Evolutionary conservation across 1,139 yeast species (phyloP), one percentile per base, ranked within the genome.

Genomic region (Saccharomyces uvarum): DNA sequence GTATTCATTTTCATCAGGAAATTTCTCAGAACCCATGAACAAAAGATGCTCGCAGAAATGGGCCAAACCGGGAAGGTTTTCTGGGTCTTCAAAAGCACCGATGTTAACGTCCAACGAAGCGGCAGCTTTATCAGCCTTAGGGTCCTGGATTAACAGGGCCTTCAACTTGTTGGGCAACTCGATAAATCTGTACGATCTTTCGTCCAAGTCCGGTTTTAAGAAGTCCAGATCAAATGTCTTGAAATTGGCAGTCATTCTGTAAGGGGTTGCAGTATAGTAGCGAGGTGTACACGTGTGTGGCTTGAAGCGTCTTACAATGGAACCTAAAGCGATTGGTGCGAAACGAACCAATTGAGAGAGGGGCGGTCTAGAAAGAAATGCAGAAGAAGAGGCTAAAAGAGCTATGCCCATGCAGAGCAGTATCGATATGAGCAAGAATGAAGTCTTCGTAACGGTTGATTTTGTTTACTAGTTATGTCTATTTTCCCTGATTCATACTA

Each of bases 1-100:
- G 70, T 93, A 93, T 63, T 89, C 98, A 69, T 89, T 90, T 70
- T 93, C 99, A 57, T 79, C 77, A 0, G 99, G 99, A 65, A 86
- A 93, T 71, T 90, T 91, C 62, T 81, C 77, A 3, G 98, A 91
- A n/a, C 99, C 99, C 97, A 93, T 89, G 70, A 93, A 93, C 58
- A 93, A 75, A 61, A 93, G 76, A 72, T 93, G 99, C 73, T 93
- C 99, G 72, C 97, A 90, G 70, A 93, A 93, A 72, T 93, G 99
- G 2, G 99, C 99, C 58, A 93, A 75, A 1, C 99, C 99, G 2
- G 91, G 86, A 31, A 89, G 70, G 29, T 77, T 75, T 52, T 78
- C 76, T 16, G 88, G 88, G 66, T 93, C 98, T 52, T 87, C 81
- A 68, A 86, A 88, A 3, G 97, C 80, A 19, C 99, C 99, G 26